These are phyloP conservation scores for Hymenoscyphus repandus DNA, from an alignment of 2,329 filamentous ascomycete species.

Conservation along the genomic window DNA sequence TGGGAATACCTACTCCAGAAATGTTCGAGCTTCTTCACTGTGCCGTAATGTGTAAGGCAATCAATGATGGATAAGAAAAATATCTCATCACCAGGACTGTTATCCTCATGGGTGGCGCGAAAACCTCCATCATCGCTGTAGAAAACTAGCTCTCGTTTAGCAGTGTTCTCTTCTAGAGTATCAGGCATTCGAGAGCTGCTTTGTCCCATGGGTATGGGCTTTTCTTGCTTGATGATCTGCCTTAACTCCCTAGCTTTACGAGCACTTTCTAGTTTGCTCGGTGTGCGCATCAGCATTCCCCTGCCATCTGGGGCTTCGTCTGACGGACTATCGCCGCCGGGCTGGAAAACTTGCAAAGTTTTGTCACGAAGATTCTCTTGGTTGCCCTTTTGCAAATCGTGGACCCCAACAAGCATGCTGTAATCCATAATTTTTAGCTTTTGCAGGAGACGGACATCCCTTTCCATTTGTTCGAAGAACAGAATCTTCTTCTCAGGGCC, in stretches of 20 bases:
- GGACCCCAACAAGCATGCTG: slow-evolving; percentile 88
- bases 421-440: slow-evolving; percentile 97
- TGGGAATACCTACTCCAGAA: slow-evolving; percentile 61
- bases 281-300: slow-evolving; percentile 73
- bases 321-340: slow-evolving; percentile 61
- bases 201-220: slow-evolving; percentile 87
- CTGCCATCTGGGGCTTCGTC: slow-evolving; percentile 45
- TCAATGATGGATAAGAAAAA: slow-evolving; percentile 99
- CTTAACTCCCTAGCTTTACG: slow-evolving; percentile 87
- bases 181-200: slow-evolving; percentile 83
- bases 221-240: slow-evolving; percentile 87
- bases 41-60: slow-evolving; percentile 92
- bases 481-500: slow-evolving; percentile 82
- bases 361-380: slow-evolving; percentile 89
- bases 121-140: slow-evolving; percentile 94
- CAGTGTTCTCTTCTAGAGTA: slow-evolving; percentile 71
- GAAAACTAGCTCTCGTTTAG: slow-evolving; percentile 70
- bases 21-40: slow-evolving; percentile 91
- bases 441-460: slow-evolving; percentile 82
- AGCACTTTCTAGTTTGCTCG: slow-evolving; percentile 86
- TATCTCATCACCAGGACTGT: slow-evolving; percentile 79
- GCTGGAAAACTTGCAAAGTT: slow-evolving; percentile 90
- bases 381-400: slow-evolving; percentile 85
- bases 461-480: slow-evolving; percentile 84
- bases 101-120: slow-evolving; percentile 85